A percentile compares a stretch with the other conserved stretches of the same genome.
Evolutionary conservation across 768 basidiomycete genomes (phyloP).

Genomic region (Suillus discolor): DNA sequence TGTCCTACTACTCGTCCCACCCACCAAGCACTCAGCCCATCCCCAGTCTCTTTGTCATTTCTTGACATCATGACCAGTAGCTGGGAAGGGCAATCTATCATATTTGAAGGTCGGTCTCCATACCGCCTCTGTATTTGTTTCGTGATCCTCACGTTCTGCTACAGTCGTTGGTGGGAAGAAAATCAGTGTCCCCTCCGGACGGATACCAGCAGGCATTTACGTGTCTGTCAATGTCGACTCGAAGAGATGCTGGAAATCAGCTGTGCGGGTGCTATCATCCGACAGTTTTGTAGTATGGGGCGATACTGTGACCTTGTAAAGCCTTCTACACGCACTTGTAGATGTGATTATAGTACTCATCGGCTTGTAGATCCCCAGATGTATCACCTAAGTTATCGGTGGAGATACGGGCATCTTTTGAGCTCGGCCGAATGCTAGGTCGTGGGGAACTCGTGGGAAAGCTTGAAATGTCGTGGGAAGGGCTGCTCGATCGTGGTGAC

Average conservation of each 20-base stretch:
- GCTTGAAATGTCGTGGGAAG: neutral
- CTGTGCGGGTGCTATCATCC: neutral
- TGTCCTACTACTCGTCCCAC: neutral
- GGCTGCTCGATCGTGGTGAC: neutral
- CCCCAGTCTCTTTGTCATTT: neutral
- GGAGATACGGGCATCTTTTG: neutral
- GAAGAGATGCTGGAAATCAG: neutral
- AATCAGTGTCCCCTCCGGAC: neutral
- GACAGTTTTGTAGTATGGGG: neutral
- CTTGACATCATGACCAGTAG: neutral
- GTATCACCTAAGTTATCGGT: neutral
- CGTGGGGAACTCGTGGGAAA: neutral
- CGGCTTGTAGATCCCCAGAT: neutral
- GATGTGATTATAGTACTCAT: neutral
- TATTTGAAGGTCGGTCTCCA: neutral
- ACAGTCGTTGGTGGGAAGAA: neutral
- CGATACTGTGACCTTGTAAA: neutral
- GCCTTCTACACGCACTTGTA: neutral
- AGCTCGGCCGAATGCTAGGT: constrained; percentile 1
- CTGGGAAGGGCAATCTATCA: neutral
- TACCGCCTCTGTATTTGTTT: neutral
- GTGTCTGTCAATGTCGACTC: neutral
- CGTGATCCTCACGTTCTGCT: neutral
- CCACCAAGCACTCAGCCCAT: neutral
- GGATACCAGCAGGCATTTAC: neutral